phyloP scores from a whole-genome alignment of 169 alveolate genomes.

The Plasmodium ovale region DNA sequence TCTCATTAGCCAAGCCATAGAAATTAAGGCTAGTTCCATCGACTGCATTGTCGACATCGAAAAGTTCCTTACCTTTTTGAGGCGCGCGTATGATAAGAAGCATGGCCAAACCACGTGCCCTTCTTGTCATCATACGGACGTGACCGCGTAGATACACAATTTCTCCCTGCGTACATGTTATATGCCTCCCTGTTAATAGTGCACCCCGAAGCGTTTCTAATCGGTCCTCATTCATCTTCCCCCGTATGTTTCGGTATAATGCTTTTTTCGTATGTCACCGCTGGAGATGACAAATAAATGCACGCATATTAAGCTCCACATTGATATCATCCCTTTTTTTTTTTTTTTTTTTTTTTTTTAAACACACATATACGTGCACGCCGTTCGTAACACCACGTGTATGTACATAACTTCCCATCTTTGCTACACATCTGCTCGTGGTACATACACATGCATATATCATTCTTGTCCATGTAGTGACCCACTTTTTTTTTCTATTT shows the following conservation, averaged over 20 bases:
- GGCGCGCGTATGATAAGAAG: slow-evolving; percentile 43
- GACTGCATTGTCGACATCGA: slow-evolving; percentile 70
- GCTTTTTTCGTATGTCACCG: no score
- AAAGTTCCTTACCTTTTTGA: slow-evolving; percentile 44
- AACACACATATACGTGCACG: no score
- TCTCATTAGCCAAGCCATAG: slow-evolving; percentile 58
- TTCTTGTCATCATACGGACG: background rate
- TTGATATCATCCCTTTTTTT: no score
- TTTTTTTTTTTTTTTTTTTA: no score
- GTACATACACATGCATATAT: background rate
- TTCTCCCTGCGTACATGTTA: no score
- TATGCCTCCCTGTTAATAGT: no score
- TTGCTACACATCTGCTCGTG: background rate
- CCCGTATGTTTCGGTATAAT: no score
- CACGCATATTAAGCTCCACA: no score
- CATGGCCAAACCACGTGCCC: background rate
- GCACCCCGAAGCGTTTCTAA: no score
- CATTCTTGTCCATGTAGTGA: background rate
- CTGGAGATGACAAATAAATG: no score
- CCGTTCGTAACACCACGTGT: no score
- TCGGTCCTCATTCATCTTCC: no score
- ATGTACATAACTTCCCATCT: background rate
- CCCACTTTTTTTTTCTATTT: background rate
- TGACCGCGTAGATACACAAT: background rate
- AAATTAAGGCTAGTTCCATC: slow-evolving; percentile 70